phyloP scores from a whole-genome alignment of 257 asterid species.

The Rauvolfia tetraphylla region DNA sequence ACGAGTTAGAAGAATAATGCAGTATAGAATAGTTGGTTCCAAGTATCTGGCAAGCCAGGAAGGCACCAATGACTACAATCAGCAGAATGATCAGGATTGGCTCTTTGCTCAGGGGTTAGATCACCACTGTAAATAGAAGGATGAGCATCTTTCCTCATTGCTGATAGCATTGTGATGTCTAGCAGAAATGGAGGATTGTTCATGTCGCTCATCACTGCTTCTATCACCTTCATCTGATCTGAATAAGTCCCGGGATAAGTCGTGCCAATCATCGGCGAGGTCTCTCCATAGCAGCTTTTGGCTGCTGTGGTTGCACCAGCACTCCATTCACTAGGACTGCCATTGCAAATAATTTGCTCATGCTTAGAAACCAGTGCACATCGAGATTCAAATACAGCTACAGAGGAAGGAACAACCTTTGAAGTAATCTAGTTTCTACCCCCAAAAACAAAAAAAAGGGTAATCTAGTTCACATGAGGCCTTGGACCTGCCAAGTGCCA shows the following conservation, averaged over 20 bases:
- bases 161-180: slow-evolving; percentile 78
- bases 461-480: too few species aligned
- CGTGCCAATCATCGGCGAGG: slow-evolving; percentile 42
- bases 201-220: slow-evolving; percentile 55
- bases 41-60: slow-evolving; percentile 95
- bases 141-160: slow-evolving; percentile 95
- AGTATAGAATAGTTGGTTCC: slow-evolving; percentile 85
- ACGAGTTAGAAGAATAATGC: slow-evolving; percentile 48
- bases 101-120: slow-evolving; percentile 60
- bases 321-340: slow-evolving; percentile 89
- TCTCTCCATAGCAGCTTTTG: slow-evolving; percentile 89
- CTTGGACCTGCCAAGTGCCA: too few species aligned
- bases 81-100: slow-evolving; percentile 80
- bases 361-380: neutral
- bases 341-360: neutral
- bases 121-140: slow-evolving; percentile 93
- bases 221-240: slow-evolving; percentile 62
- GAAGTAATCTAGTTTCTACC: too few species aligned
- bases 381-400: neutral
- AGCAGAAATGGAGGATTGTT: slow-evolving; percentile 64
- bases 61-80: slow-evolving; percentile 99
- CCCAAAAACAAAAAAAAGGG: too few species aligned
- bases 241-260: slow-evolving; percentile 50
- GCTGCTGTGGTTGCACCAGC: slow-evolving; percentile 45
- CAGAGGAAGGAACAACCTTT: too few species aligned